phyloP scores from a whole-genome alignment of 352 stramenopile species.

The Globisporangium viniferum region DNA sequence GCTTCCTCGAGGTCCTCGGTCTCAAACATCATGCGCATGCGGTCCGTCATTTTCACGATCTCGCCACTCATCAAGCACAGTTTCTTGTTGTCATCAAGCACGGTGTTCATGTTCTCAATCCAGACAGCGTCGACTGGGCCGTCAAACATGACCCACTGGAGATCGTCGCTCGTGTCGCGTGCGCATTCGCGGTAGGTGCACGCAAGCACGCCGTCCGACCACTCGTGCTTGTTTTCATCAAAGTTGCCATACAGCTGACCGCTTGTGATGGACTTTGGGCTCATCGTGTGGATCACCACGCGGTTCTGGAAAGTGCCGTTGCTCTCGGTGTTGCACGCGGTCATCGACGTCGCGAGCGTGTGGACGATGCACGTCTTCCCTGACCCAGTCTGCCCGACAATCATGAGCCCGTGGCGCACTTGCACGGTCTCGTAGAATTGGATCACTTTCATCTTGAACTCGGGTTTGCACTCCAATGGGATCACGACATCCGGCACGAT shows the following conservation, averaged over 20 bases:
- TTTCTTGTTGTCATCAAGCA: conserved; percentile 94
- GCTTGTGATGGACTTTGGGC: conserved; percentile 94
- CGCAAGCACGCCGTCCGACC: conserved; percentile 92
- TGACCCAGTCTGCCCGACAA: conserved; percentile 91
- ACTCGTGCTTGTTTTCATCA: conserved; percentile 93
- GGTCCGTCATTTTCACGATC: conserved; percentile 94
- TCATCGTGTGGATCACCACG: conserved; percentile 89
- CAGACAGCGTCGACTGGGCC: conserved; percentile 92
- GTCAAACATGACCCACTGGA: conserved; percentile 95
- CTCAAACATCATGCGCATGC: conserved; percentile 96
- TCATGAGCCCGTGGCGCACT: conserved; percentile 95
- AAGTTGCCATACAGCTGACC: conserved; percentile 95
- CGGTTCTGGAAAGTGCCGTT: conserved; percentile 54
- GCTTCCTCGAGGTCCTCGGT: conserved; percentile 90
- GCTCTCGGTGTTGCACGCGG: conserved; percentile 55
- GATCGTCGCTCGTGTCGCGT: conserved; percentile 68
- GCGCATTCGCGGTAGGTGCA: conserved; percentile 93
- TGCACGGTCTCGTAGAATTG: conserved; percentile 96
- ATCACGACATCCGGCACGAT: conserved; percentile 59
- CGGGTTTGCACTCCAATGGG: conserved; percentile 70
- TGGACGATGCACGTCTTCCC: conserved; percentile 94
- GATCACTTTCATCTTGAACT: conserved; percentile 89
- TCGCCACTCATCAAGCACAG: conserved; percentile 93
- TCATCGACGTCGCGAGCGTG: conserved; percentile 76
- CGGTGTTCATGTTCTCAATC: conserved; percentile 97